Percentiles rank a stretch among this genome's conserved stretches.
These are phyloP conservation scores for Coleophoma eucalyptorum DNA, from an alignment of 2,329 filamentous ascomycete species.

Conservation along the genomic window DNA sequence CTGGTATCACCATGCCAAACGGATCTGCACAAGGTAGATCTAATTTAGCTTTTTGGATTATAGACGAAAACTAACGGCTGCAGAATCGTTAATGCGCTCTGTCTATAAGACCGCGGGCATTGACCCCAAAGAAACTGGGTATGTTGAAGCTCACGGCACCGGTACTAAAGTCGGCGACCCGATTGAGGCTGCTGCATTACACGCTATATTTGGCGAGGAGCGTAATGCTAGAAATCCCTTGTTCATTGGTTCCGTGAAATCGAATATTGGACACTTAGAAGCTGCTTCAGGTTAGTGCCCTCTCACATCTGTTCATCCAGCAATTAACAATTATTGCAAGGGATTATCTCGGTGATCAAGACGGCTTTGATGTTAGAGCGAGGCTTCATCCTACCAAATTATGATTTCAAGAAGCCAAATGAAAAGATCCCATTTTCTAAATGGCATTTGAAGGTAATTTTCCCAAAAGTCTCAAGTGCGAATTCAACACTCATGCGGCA, in stretches of 20 bases:
- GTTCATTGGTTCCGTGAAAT: slow-evolving; percentile 21
- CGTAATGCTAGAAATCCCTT: slow-evolving; percentile 16
- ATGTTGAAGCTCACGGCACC: slow-evolving; percentile 15
- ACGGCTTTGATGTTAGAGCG: slow-evolving; percentile 24
- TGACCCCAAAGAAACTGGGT: slow-evolving; percentile 11
- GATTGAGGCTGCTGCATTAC: slow-evolving; percentile 18
- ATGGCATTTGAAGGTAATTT: slow-evolving; percentile 31
- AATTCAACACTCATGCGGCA: slow-evolving; percentile 3
- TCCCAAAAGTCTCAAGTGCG: neutral
- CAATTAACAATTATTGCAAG: slow-evolving; percentile 5
- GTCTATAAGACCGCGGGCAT: slow-evolving; percentile 11
- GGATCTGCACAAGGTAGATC: slow-evolving; percentile 33
- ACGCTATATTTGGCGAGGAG: slow-evolving; percentile 20
- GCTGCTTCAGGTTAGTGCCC: slow-evolving; percentile 14
- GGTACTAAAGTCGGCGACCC: slow-evolving; percentile 17
- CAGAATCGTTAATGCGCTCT: slow-evolving; percentile 21
- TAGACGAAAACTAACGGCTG: slow-evolving; percentile 2
- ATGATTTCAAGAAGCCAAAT: slow-evolving; percentile 33
- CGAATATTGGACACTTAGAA: slow-evolving; percentile 24
- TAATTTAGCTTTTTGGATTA: neutral
- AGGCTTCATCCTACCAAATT: slow-evolving; percentile 23
- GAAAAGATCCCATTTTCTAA: slow-evolving; percentile 30
- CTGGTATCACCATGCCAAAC: slow-evolving; percentile 52
- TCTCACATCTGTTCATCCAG: too few species aligned
- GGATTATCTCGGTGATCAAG: slow-evolving; percentile 23